Percentiles rank a stretch among this genome's conserved stretches.
Evolutionary conservation across 2,329 filamentous ascomycete species (phyloP).

Genomic region (Pestalotiopsis sp.): DNA sequence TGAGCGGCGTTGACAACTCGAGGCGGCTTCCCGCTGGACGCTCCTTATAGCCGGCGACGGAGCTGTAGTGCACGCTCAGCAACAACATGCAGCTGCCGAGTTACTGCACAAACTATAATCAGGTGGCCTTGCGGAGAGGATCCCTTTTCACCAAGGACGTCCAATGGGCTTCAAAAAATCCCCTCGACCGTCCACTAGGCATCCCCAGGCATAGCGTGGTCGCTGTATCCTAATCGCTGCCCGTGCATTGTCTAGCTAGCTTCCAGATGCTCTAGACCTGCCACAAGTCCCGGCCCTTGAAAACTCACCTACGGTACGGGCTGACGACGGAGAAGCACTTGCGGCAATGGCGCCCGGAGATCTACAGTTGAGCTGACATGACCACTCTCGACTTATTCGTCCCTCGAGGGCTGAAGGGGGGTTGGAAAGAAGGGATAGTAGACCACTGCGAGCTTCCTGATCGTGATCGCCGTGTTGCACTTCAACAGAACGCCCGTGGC

Average conservation of each 20-base stretch:
- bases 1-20: not conserved
- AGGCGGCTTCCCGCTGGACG: not conserved
- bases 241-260: not conserved
- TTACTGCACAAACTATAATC: not conserved
- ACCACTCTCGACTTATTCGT: not conserved
- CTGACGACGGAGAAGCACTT: not conserved
- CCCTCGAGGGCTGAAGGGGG: not conserved
- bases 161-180: too few species aligned
- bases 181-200: not conserved
- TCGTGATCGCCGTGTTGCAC: conserved; percentile 8
- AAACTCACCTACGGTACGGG: not conserved
- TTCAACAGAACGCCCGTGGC: not conserved
- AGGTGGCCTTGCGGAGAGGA: not conserved
- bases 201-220: not conserved
- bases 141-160: too few species aligned
- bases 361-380: conserved; percentile 3
- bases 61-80: not conserved
- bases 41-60: not conserved
- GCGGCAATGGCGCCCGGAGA: not conserved
- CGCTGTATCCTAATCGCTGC: not conserved
- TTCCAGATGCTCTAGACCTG: conserved; percentile 10
- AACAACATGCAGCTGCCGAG: conserved; percentile 1
- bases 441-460: conserved; percentile 4
- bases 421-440: not conserved
- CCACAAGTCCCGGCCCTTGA: not conserved